A percentile compares a stretch with the other conserved stretches of the same genome.
Evolutionary conservation across 148 eudicot species (phyloP).

Genomic region (Camellia japonica): DNA sequence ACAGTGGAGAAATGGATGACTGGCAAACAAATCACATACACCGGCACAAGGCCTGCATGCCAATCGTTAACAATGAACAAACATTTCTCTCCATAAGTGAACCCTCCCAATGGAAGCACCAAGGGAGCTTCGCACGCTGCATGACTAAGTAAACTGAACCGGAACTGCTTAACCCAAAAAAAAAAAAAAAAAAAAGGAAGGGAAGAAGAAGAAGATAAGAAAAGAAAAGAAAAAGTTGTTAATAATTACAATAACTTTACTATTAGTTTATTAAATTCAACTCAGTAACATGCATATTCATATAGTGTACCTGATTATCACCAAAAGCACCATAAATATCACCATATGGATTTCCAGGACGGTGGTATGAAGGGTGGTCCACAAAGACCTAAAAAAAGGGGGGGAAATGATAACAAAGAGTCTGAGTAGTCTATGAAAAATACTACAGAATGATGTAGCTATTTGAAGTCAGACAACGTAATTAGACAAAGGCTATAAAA

Average conservation of each 20-base stretch:
- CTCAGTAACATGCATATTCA: background rate
- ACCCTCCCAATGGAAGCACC: conserved; percentile 96
- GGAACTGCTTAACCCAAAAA: conserved; percentile 58
- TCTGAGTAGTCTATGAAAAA: background rate
- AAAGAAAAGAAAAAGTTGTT: background rate
- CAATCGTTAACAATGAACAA: conserved; percentile 94
- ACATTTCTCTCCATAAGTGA: conserved; percentile 83
- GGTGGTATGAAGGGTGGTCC: conserved; percentile 90
- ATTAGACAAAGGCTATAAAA: background rate
- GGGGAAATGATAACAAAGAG: background rate
- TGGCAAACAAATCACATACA: conserved; percentile 49
- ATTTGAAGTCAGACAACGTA: background rate
- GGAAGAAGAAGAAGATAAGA: background rate
- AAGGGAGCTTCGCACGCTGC: conserved; percentile 99
- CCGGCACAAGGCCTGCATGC: conserved; percentile 97
- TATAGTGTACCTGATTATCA: conserved; percentile 75
- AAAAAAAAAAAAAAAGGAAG: background rate
- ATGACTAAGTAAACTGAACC: conserved; percentile 92
- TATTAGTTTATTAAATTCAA: conserved; percentile 8
- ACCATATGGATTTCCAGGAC: conserved; percentile 98
- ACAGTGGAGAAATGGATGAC: background rate
- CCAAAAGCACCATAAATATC: conserved; percentile 89
- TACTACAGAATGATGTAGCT: background rate
- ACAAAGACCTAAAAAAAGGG: conserved; percentile 69
- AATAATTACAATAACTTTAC: background rate